Evolutionary conservation across 257 asterid genomes (phyloP).

Genomic region (Jaltomata sinuosa): DNA sequence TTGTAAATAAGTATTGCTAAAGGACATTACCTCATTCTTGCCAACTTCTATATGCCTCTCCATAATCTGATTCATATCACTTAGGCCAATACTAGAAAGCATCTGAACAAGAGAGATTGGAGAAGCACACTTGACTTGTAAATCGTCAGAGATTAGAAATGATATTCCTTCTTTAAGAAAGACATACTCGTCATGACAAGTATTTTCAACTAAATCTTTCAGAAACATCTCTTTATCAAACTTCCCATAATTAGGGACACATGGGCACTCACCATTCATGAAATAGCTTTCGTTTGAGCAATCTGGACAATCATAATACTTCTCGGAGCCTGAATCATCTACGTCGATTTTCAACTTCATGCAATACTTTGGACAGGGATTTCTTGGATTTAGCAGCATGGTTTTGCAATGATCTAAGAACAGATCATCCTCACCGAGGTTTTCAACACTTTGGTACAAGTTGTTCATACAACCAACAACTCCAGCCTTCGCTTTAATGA

Average conservation of each 20-base stretch:
- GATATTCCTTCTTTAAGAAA: background rate
- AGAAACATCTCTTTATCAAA: background rate
- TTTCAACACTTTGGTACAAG: background rate
- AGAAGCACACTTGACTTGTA: background rate
- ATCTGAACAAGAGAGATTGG: background rate
- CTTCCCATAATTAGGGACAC: background rate
- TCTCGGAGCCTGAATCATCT: background rate
- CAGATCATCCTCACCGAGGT: background rate
- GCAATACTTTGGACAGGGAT: background rate
- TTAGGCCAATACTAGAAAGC: background rate
- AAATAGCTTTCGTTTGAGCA: no score
- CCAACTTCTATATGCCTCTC: no score
- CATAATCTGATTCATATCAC: no score
- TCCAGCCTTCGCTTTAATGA: background rate
- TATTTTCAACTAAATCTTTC: background rate
- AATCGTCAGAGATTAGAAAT: background rate
- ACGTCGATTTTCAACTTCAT: background rate
- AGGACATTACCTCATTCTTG: background rate
- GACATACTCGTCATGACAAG: background rate
- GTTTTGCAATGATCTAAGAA: background rate
- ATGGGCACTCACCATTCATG: no score
- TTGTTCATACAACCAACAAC: conserved; percentile 1
- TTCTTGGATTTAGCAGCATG: background rate
- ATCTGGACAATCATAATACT: background rate
- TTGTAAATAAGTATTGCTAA: background rate